phyloP scores from a whole-genome alignment of 2,329 filamentous ascomycete species.

The Aphanocladium album region DNA sequence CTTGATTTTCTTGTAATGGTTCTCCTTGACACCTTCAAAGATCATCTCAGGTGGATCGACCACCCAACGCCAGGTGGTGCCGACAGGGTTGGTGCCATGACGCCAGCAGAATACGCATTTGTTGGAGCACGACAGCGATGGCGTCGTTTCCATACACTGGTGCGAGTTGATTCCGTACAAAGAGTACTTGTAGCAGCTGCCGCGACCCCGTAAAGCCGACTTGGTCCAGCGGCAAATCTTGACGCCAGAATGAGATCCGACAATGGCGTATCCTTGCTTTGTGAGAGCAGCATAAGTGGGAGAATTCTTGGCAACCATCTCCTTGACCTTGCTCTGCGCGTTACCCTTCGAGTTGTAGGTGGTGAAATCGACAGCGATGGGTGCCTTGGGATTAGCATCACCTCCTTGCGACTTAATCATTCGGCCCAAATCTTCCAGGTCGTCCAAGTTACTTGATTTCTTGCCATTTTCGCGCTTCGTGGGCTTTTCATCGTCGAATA shows the following conservation, averaged over 20 bases:
- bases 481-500: constrained; percentile 38
- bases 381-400: constrained; percentile 32
- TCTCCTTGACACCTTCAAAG: constrained; percentile 82
- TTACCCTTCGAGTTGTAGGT: constrained; percentile 51
- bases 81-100: constrained; percentile 94
- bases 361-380: constrained; percentile 82
- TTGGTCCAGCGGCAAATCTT: constrained; percentile 99
- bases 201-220: constrained; percentile 85
- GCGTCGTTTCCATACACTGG: constrained; percentile 97
- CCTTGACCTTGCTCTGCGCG: constrained; percentile 56
- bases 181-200: constrained; percentile 95
- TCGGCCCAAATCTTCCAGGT: constrained; percentile 78
- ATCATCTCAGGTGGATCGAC: constrained; percentile 88
- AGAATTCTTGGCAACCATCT: constrained; percentile 90
- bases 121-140: constrained; percentile 91
- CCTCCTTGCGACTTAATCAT: constrained; percentile 49
- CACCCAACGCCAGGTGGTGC: constrained; percentile 94
- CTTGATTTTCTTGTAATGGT: constrained; percentile 96
- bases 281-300: constrained; percentile 86
- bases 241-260: constrained; percentile 91
- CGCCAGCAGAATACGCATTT: constrained; percentile 99
- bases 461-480: constrained; percentile 38
- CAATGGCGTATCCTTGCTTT: constrained; percentile 93
- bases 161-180: constrained; percentile 97
- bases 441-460: constrained; percentile 51